Percentiles rank a stretch among this genome's conserved stretches.
Conservation (phyloP, 306 rosid genomes). For the Lagenaria siceraria region DNA sequence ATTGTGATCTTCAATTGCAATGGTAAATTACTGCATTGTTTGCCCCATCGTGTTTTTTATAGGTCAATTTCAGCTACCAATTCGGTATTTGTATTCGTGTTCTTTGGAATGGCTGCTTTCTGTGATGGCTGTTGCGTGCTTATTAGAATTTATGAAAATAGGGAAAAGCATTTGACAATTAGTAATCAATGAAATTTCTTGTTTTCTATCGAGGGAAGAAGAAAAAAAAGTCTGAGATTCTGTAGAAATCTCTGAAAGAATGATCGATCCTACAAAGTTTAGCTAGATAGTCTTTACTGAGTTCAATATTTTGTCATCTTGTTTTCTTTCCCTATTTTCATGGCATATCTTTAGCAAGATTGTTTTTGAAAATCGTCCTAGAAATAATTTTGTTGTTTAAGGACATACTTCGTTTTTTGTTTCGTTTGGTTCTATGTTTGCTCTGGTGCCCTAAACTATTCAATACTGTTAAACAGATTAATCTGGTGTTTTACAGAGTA, state of each 20-base stretch:
- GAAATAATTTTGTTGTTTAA: not conserved
- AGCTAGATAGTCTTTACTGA: not conserved
- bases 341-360: not conserved
- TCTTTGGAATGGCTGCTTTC: not conserved
- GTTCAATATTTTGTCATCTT: not conserved
- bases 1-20: not conserved
- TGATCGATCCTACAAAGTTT: not conserved
- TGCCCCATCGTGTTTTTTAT: not conserved
- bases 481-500: slow-evolving; percentile 34
- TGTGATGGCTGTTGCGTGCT: not conserved
- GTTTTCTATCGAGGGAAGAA: not conserved
- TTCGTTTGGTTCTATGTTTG: not conserved
- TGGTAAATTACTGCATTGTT: not conserved
- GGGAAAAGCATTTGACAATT: not conserved
- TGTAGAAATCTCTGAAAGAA: not conserved
- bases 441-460: not conserved
- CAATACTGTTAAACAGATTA: not conserved
- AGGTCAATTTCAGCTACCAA: not conserved
- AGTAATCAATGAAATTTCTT: not conserved
- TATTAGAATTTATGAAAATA: not conserved
- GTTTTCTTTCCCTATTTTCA: not conserved
- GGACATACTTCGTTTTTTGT: not conserved
- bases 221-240: not conserved
- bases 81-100: not conserved
- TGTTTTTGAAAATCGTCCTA: not conserved